Evolutionary conservation across 441 rosid species (phyloP).

Genomic region (Eutrema salsugineum): DNA sequence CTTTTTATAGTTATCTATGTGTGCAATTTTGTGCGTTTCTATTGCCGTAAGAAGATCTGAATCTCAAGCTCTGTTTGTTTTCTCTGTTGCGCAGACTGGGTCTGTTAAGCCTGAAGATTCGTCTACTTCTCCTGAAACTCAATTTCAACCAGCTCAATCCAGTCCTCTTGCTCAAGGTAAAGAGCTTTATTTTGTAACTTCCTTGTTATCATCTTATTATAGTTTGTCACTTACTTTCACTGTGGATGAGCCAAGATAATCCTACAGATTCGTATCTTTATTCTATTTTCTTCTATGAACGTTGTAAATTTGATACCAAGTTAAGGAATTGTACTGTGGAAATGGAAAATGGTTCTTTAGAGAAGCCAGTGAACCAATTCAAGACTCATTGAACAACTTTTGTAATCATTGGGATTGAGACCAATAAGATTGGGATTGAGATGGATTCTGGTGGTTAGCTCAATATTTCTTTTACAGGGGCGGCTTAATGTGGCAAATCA

Average conservation of each 20-base stretch:
- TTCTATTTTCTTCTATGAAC: neutral
- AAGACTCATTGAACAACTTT: neutral
- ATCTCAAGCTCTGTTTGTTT: constrained; percentile 5
- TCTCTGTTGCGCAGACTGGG: constrained; percentile 38
- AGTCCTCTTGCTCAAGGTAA: constrained; percentile 49
- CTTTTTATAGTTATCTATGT: neutral
- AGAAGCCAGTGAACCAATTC: neutral
- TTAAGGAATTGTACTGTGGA: neutral
- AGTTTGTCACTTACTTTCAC: neutral
- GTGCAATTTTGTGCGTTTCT: neutral
- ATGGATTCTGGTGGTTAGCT: neutral
- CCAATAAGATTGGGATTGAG: neutral
- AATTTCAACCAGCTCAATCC: constrained; percentile 27
- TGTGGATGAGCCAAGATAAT: neutral
- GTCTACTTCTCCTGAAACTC: constrained; percentile 39
- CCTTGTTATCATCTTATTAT: neutral
- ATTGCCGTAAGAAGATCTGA: neutral
- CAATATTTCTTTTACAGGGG: neutral
- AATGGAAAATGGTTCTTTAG: neutral
- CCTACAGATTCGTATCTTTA: neutral
- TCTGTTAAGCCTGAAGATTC: constrained; percentile 56
- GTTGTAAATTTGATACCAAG: neutral
- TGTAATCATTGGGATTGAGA: too few species aligned
- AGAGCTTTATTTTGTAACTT: neutral
- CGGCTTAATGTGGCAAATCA: neutral